phyloP scores from a whole-genome alignment of 768 basidiomycete genomes.

The Epithele typhae region DNA sequence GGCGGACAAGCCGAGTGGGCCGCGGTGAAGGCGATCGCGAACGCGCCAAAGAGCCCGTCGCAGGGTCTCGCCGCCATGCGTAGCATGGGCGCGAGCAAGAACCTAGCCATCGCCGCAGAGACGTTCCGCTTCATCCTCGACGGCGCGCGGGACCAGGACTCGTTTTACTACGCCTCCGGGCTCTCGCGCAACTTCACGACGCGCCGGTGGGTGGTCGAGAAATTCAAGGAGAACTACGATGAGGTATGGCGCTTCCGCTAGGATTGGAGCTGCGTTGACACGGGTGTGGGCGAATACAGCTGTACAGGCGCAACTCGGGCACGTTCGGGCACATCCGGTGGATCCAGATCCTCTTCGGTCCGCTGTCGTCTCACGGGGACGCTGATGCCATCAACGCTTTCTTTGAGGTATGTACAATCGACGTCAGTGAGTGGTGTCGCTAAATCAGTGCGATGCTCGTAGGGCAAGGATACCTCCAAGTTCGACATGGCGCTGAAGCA shows the following conservation, averaged over 20 bases:
- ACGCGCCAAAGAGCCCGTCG: conserved; percentile 69
- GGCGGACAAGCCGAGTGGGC: conserved; percentile 76
- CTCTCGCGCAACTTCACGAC: conserved; percentile 32
- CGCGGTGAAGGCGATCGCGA: conserved; percentile 61
- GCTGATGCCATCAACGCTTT: conserved; percentile 55
- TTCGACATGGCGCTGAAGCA: conserved; percentile 62
- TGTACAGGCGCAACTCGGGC: conserved; percentile 66
- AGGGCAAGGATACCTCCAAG: conserved; percentile 66
- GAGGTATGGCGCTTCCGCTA: no score
- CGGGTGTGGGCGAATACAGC: conserved; percentile 17
- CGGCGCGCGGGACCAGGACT: conserved; percentile 24
- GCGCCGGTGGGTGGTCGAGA: conserved; percentile 31
- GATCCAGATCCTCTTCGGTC: conserved; percentile 24
- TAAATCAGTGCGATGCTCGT: no score
- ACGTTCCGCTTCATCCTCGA: conserved; percentile 36
- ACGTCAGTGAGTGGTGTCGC: no score
- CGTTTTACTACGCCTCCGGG: conserved; percentile 29
- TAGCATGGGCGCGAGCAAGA: conserved; percentile 36
- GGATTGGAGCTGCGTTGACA: not conserved
- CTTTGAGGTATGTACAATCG: conserved; percentile 58
- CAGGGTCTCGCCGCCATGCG: conserved; percentile 64
- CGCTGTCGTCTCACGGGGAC: conserved; percentile 63
- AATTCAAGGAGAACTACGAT: conserved; percentile 39
- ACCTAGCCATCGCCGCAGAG: conserved; percentile 34
- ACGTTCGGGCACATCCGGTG: conserved; percentile 55